Base-by-base conservation (phyloP, 306 rosid genomes). In the Quercus gilva region DNA sequence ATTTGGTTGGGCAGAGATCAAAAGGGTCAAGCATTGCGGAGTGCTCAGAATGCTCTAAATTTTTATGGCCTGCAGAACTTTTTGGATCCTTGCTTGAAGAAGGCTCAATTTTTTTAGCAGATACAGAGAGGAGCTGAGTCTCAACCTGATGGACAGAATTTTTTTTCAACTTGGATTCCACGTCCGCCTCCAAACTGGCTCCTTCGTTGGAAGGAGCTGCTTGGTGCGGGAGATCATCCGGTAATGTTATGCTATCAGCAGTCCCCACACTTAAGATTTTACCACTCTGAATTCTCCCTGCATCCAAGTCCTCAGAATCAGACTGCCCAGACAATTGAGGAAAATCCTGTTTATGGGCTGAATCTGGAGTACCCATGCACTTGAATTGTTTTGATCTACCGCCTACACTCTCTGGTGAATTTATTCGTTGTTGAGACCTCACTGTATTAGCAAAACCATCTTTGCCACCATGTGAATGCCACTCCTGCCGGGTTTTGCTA, bases 1-100 rank as follows among this genome's bases (percentile, higher is more conserved):
- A 6, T 70, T 84, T 88, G 18, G 82, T 72, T 14, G 55, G 86
- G 74, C 94, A 94, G 37, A 94, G 87, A 85, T 92, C 97, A 73
- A 89, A 89, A 35, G 79, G 4, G 0, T 18, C 26, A 20, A 5
- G 49, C 21, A 11, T 26, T 7, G 8, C 12, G 12, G 80, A 77
- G 13, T 69, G 12, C 56, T 79, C 77, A 31, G 77, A 43, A 63
- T 71, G 73, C 57, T 80, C 76, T 11, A 68, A 6, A 45, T 33
- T 75, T 25, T 19, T 29, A 53, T n/a, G 57, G 81, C 59, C 29
- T 1, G 55, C 33, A 58, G 56, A 14, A 14, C 20, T 74, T 58
- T 41, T 19, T 4, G 58, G 26, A 74, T 71, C n/a, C 23, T 31
- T 85, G 56, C 7, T 2, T 12, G 55, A 21, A 0, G 68, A 60